A percentile compares a stretch with the other conserved stretches of the same genome.
These are phyloP conservation scores for Berkeleyomyces rouxiae DNA, from an alignment of 2,329 filamentous ascomycete genomes.

Conservation along the genomic window DNA sequence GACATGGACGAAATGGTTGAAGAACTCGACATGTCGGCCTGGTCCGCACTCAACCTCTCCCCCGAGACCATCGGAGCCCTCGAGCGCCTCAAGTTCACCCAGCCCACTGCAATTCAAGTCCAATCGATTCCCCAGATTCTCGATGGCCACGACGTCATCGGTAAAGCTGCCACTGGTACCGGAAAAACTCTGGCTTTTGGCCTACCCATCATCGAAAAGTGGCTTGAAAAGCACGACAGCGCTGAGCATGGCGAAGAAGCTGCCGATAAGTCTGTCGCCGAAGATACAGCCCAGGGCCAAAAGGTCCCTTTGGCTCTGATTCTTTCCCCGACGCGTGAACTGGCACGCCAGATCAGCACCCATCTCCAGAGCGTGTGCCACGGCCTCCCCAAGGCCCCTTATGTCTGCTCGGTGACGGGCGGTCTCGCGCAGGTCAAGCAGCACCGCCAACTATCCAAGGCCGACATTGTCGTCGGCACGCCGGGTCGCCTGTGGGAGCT, in stretches of 20 bases:
- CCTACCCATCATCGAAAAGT: constrained; percentile 79
- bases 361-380: constrained; percentile 64
- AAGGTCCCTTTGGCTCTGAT: constrained; percentile 56
- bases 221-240: constrained; percentile 33
- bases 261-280: constrained; percentile 17
- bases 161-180: constrained; percentile 90
- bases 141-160: constrained; percentile 76
- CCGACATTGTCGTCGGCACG: constrained; percentile 85
- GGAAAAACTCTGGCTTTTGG: constrained; percentile 93
- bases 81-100: constrained; percentile 61
- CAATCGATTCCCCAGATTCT: constrained; percentile 68
- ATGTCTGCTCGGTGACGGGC: constrained; percentile 79
- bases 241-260: constrained; percentile 5
- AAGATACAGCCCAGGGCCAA: constrained; percentile 17
- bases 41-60: constrained; percentile 60
- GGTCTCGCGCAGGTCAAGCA: constrained; percentile 93
- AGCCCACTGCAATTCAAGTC: constrained; percentile 68
- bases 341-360: constrained; percentile 78
- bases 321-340: constrained; percentile 77
- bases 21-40: constrained; percentile 55
- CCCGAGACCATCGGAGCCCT: constrained; percentile 55
- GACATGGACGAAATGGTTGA: constrained; percentile 41
- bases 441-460: constrained; percentile 63
- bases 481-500: constrained; percentile 92
- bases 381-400: constrained; percentile 42